Percentiles rank a stretch among this genome's conserved stretches.
phyloP scores from a whole-genome alignment of 768 basidiomycete species.

The Rhizopogon salebrosus region DNA sequence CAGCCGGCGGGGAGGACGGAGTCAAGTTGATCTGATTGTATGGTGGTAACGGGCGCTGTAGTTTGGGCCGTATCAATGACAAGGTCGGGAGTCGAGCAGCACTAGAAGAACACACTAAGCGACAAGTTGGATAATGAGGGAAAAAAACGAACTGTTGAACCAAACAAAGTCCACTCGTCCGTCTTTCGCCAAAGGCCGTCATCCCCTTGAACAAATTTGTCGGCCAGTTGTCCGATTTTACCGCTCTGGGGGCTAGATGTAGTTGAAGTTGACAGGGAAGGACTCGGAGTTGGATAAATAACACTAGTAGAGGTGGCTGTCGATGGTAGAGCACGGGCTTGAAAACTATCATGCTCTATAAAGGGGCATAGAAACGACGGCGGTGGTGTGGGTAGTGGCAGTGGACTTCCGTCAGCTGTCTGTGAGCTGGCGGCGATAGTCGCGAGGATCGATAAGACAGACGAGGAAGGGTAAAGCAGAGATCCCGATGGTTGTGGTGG shows the following conservation, averaged over 20 bases:
- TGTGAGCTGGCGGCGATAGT: conserved; percentile 46
- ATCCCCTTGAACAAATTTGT: conserved; percentile 44
- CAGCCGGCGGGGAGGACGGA: conserved; percentile 50
- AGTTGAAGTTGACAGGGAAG: conserved; percentile 8
- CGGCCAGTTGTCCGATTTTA: conserved; percentile 34
- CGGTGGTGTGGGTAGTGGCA: conserved; percentile 30
- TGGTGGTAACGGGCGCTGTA: conserved; percentile 12
- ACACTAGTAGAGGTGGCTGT: not conserved
- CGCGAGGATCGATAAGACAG: conserved; percentile 52
- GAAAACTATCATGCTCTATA: conserved; percentile 21
- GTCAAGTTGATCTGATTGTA: conserved; percentile 13
- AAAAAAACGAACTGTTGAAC: conserved; percentile 53
- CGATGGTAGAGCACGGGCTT: not conserved
- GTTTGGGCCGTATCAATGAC: conserved; percentile 7
- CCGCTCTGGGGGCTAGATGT: conserved; percentile 5
- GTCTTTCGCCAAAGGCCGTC: conserved; percentile 59
- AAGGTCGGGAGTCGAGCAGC: conserved; percentile 3
- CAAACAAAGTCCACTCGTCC: conserved; percentile 56
- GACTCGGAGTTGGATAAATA: not conserved
- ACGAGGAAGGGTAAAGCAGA: conserved; percentile 38
- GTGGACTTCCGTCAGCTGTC: conserved; percentile 42
- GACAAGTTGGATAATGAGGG: not conserved
- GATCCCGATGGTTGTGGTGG: conserved; percentile 16
- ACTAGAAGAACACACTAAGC: conserved; percentile 12
- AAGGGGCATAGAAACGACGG: conserved; percentile 62